These are phyloP conservation scores for Solanum paucissectum DNA, from an alignment of 257 asterid genomes.

Conservation along the genomic window DNA sequence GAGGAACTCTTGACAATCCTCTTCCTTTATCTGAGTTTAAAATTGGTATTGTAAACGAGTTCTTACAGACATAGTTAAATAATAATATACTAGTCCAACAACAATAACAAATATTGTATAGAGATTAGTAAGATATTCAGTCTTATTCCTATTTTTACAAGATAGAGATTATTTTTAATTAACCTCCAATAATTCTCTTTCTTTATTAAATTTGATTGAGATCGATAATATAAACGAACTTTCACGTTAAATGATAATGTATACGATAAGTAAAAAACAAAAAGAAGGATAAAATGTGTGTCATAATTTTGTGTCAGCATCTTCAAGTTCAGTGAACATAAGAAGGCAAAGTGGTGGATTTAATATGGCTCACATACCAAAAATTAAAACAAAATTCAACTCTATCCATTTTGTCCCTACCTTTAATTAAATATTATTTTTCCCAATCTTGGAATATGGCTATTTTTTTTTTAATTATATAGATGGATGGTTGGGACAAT, in stretches of 20 bases:
- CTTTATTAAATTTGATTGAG: background rate
- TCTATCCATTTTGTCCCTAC: background rate
- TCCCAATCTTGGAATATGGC: background rate
- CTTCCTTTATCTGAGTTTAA: background rate
- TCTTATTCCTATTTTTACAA: background rate
- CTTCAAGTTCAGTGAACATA: background rate
- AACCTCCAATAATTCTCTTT: fast-evolving
- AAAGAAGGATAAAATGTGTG: background rate
- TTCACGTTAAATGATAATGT: background rate
- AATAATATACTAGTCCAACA: background rate
- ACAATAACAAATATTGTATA: no score
- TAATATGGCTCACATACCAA: background rate
- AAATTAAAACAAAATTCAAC: background rate
- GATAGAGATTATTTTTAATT: fast-evolving
- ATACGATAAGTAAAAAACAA: background rate
- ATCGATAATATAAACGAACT: background rate
- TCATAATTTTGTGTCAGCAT: background rate
- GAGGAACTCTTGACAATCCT: fast-evolving
- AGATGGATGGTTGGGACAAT: background rate
- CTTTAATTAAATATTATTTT: background rate
- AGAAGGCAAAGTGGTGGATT: background rate
- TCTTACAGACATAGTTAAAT: background rate
- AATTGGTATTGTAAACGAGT: background rate
- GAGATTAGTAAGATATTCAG: no score
- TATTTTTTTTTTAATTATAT: background rate